A percentile compares a stretch with the other conserved stretches of the same genome.
These are phyloP conservation scores for Gracilaria vermiculophylla DNA, from an alignment of 23 red algal genomes.

Conservation along the genomic window DNA sequence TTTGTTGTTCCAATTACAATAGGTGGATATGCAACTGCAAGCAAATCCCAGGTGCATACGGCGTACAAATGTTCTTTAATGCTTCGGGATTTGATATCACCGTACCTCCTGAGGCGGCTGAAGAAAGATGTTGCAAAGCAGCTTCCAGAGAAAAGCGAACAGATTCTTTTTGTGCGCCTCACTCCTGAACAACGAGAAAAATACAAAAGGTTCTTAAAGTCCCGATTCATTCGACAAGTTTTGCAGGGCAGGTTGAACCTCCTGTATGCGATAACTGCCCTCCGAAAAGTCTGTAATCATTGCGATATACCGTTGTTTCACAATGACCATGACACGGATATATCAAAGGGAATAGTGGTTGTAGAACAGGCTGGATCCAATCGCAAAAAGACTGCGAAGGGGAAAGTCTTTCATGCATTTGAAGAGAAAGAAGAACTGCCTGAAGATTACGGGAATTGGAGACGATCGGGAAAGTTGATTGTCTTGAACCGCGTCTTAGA, in stretches of 20 bases:
- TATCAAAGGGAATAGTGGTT: slow-evolving; percentile 23
- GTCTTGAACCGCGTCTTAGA: slow-evolving; percentile 77
- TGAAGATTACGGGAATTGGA: slow-evolving; percentile 79
- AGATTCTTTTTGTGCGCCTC: slow-evolving; percentile 88
- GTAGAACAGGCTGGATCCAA: not conserved
- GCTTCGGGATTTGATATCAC: slow-evolving; percentile 83
- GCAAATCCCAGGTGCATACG: slow-evolving; percentile 84
- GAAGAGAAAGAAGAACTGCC: slow-evolving; percentile 29
- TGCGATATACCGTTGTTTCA: slow-evolving; percentile 62
- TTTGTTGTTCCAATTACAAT: slow-evolving; percentile 94
- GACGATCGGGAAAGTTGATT: slow-evolving; percentile 64
- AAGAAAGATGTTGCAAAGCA: slow-evolving; percentile 95
- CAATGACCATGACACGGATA: slow-evolving; percentile 28
- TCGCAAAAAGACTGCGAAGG: not conserved
- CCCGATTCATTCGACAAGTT: slow-evolving; percentile 69
- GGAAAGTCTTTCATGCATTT: not conserved
- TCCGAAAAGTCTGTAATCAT: slow-evolving; percentile 99
- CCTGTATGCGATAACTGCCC: slow-evolving; percentile 78
- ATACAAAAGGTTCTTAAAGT: slow-evolving; percentile 82
- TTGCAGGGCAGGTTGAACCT: slow-evolving; percentile 72
- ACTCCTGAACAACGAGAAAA: slow-evolving; percentile 79
- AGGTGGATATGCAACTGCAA: slow-evolving; percentile 90
- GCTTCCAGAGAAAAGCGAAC: slow-evolving; percentile 89
- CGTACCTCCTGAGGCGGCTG: slow-evolving; percentile 90
- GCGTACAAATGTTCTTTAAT: slow-evolving; percentile 90